Evolutionary conservation across 208 protist species (phyloP).

Genomic region (Leishmania martiniquensis): DNA sequence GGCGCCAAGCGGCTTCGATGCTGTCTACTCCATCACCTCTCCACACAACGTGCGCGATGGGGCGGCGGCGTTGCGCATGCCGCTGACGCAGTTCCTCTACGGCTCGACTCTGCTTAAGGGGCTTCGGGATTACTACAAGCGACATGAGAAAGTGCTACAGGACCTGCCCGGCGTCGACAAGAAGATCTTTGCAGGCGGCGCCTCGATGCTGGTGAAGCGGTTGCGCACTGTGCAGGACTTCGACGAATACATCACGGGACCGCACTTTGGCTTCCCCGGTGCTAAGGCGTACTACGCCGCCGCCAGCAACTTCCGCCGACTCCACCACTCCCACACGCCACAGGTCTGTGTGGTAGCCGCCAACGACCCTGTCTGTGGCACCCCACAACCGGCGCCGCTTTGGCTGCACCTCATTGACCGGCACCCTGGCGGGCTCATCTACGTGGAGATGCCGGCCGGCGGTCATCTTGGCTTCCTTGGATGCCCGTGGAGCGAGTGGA

Average conservation of each 20-base stretch:
- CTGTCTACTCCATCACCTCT: conserved; percentile 46
- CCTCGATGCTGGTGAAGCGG: conserved; percentile 19
- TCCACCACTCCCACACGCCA: conserved; percentile 39
- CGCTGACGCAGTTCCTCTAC: conserved; percentile 33
- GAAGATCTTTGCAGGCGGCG: conserved; percentile 23
- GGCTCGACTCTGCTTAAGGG: conserved; percentile 16
- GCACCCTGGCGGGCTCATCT: conserved; percentile 38
- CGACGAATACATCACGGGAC: conserved; percentile 49
- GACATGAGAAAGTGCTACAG: conserved; percentile 52
- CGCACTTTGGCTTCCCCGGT: conserved; percentile 49
- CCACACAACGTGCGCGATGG: conserved; percentile 50
- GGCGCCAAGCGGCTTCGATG: conserved; percentile 28
- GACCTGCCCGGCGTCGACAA: conserved; percentile 30
- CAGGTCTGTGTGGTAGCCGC: conserved; percentile 44
- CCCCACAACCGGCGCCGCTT: conserved; percentile 20
- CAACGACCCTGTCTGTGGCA: conserved; percentile 60
- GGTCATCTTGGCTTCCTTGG: conserved; percentile 69
- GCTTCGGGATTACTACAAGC: conserved; percentile 45
- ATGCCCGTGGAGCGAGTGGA: conserved; percentile 31
- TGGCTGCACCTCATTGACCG: conserved; percentile 36
- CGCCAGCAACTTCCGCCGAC: conserved; percentile 42
- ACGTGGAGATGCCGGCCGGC: conserved; percentile 53
- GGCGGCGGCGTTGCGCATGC: conserved; percentile 26
- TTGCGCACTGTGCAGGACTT: conserved; percentile 42
- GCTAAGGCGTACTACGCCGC: conserved; percentile 47